phyloP scores from a whole-genome alignment of 305 asterid species.

The Ilex paraguariensis region DNA sequence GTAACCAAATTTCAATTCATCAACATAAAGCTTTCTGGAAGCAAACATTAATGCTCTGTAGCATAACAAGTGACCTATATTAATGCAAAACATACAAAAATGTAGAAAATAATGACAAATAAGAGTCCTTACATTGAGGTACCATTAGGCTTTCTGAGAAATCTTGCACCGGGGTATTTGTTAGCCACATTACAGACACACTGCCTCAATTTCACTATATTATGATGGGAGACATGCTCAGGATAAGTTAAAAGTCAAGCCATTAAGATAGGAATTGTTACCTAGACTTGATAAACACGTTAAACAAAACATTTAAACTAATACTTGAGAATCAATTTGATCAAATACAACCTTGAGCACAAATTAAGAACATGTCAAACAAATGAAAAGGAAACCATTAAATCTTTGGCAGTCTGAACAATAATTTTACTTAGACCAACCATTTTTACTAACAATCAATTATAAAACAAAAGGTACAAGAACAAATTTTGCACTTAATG shows the following conservation, averaged over 20 bases:
- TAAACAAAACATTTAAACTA: conserved; percentile 22
- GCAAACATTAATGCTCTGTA: conserved; percentile 59
- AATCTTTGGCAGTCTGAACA: no score
- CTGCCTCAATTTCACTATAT: conserved; percentile 84
- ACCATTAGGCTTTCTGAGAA: conserved; percentile 61
- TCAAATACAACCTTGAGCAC: no score
- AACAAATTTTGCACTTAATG: no score
- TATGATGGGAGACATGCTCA: conserved; percentile 88
- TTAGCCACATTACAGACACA: conserved; percentile 87
- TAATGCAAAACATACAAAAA: not conserved
- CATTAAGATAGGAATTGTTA: conserved; percentile 80
- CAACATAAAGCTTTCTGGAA: conserved; percentile 64
- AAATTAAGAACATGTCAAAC: no score
- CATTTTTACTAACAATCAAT: no score
- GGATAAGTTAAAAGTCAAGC: conserved; percentile 83
- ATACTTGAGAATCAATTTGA: no score
- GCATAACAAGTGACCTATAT: conserved; percentile 8
- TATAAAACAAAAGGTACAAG: no score
- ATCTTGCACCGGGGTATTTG: conserved; percentile 93
- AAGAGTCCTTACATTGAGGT: conserved; percentile 55
- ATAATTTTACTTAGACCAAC: no score
- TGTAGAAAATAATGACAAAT: not conserved
- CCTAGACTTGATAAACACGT: conserved; percentile 39
- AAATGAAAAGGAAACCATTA: no score
- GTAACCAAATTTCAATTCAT: conserved; percentile 73